Conservation (phyloP, 495 filamentous ascomycete genomes). For the Podospora pseudocomata region DNA sequence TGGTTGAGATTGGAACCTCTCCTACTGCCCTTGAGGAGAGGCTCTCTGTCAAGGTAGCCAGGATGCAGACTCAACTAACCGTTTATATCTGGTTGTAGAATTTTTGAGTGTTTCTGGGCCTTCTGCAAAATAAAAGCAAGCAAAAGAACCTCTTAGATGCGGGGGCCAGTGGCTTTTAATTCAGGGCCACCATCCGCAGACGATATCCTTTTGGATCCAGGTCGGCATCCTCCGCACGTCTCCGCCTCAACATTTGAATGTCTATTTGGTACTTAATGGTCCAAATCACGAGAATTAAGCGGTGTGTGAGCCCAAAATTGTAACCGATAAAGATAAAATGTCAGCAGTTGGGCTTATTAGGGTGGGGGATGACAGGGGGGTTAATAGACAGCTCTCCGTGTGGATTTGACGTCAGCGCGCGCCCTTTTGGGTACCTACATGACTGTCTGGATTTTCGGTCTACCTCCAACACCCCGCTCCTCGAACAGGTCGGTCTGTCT, state of each 20-base stretch:
- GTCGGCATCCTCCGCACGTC: not conserved
- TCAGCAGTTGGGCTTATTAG: not conserved
- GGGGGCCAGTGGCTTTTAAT: not conserved
- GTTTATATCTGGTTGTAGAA: not conserved
- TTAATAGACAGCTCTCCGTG: not conserved
- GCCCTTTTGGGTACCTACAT: not conserved
- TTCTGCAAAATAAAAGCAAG: not conserved
- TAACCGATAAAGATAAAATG: not conserved
- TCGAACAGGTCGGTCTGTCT: too few relatives aligned
- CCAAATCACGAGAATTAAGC: not conserved
- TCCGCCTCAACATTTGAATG: not conserved
- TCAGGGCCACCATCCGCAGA: not conserved
- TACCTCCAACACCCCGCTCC: not conserved
- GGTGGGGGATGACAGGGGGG: not conserved
- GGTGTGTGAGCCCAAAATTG: not conserved
- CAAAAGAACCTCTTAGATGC: not conserved
- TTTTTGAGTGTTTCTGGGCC: too few relatives aligned
- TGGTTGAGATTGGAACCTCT: too few relatives aligned
- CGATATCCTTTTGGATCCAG: not conserved
- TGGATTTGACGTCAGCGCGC: slow-evolving; percentile 12
- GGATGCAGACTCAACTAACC: not conserved
- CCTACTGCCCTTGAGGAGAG: too few relatives aligned
- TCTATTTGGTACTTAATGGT: not conserved
- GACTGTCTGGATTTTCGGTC: not conserved
- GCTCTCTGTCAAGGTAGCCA: not conserved